These are phyloP conservation scores for Cordyceps militaris DNA, from an alignment of 2,329 filamentous ascomycete species.

Conservation along the genomic window DNA sequence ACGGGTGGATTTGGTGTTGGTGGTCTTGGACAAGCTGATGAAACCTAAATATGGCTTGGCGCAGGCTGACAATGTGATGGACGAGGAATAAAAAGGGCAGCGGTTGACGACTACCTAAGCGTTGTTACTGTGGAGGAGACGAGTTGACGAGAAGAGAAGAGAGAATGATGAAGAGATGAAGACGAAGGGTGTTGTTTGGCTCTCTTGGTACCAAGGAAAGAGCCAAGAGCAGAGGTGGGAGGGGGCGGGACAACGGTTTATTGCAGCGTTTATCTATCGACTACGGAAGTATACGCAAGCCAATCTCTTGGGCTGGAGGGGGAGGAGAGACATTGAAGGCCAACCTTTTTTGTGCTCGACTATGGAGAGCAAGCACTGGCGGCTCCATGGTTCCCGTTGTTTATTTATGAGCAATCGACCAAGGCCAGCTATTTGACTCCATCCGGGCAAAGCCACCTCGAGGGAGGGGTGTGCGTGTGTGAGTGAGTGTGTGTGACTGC, in stretches of 20 bases:
- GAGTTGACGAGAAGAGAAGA: no score
- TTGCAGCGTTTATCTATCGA: no score
- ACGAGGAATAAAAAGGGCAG: background rate
- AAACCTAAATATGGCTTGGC: background rate
- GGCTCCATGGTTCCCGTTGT: background rate
- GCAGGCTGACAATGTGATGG: background rate
- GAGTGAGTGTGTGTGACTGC: no score
- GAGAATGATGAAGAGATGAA: no score
- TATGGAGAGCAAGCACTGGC: background rate
- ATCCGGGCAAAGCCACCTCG: slow-evolving; percentile 2
- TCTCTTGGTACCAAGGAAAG: no score
- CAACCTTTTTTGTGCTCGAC: no score
- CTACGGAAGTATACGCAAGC: no score
- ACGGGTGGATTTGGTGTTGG: background rate
- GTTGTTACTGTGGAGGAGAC: background rate
- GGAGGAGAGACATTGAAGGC: no score
- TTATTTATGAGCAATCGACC: slow-evolving; percentile 2
- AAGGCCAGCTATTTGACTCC: background rate
- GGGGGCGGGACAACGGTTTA: no score
- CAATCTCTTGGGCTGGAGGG: no score
- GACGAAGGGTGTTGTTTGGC: no score
- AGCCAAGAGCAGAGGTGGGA: no score
- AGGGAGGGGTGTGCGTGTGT: background rate
- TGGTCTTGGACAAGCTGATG: background rate
- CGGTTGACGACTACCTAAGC: background rate